Base-by-base conservation (phyloP, 2,329 filamentous ascomycete genomes). In the Pseudocercospora pini-densiflorae region DNA sequence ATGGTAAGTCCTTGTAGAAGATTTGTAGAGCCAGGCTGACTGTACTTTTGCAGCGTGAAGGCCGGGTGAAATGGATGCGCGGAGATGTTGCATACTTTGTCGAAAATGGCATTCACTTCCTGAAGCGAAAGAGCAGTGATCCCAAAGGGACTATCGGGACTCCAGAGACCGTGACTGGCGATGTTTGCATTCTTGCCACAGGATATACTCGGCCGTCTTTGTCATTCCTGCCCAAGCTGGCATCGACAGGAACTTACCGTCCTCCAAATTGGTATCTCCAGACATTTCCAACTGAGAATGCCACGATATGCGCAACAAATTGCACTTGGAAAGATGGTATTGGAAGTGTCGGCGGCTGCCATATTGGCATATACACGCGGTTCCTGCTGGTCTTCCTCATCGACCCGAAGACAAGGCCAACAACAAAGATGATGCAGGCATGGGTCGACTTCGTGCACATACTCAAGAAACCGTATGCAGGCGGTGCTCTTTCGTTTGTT, bases 261-360 rank as follows among this genome's bases (percentile, higher is more conserved):
- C 90, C 92, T 0, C 93, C 92, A 0, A 93, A 92, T 77, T 96
- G 93, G 92, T 96, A 94, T 72, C 85, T 96, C 0, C 92, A 96
- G 77, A 91, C 90, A 0, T 95, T 96, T 79, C 92, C 93, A 5
- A 91, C 92, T 0, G 78, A 82, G 2, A 89, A 94, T 70, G 87
- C 90, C 0, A 89, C 88, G 23, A 84, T 96, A 53, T 93, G 90
- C 69, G 90, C 89, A 67, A 93, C 92, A 79, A 96, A 96, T 79
- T 90, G 90, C 82, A 95, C 92, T 0, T 96, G 94, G 72, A 82
- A 93, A 63, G 88, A 90, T 61, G 92, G 89, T 3, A 94, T 95
- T 65, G 92, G 92, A 1, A 91, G 90, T 0, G 91, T 94, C 2
- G 90, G 92, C 0, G 93, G 94, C 77, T 94, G 91, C 85, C 92